Evolutionary conservation across 768 basidiomycete species (phyloP).

Genomic region (Rhodotorula kratochvilovae): DNA sequence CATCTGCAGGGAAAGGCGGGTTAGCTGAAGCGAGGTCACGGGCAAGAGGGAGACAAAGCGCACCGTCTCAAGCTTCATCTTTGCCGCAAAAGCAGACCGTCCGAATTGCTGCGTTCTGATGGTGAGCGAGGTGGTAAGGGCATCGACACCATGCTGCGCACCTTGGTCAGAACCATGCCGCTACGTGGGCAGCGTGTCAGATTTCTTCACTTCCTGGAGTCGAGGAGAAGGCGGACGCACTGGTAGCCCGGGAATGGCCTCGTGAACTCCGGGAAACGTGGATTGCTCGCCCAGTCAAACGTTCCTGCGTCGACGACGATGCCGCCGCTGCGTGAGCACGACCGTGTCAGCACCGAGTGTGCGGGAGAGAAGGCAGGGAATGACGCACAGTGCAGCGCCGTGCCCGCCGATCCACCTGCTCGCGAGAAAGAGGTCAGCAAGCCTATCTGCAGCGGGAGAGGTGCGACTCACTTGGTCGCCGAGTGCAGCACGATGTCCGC

Average conservation of each 20-base stretch:
- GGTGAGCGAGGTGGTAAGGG: background rate
- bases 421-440: background rate
- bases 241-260: conserved; percentile 67
- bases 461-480: conserved; percentile 58
- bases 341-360: too few species aligned
- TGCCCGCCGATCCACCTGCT: conserved; percentile 51
- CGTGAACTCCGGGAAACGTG: conserved; percentile 70
- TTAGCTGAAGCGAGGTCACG: too few species aligned
- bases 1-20: background rate
- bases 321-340: conserved; percentile 44
- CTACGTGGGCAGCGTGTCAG: background rate
- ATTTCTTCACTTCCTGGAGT: too few species aligned
- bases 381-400: conserved; percentile 59
- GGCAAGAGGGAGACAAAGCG: background rate
- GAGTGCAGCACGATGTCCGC: conserved; percentile 76
- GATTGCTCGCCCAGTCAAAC: conserved; percentile 58
- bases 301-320: conserved; percentile 1
- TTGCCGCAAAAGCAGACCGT: conserved; percentile 57
- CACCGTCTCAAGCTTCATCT: conserved; percentile 56
- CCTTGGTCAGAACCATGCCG: background rate
- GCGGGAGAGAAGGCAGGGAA: too few species aligned
- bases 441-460: too few species aligned
- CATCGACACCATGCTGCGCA: too few species aligned
- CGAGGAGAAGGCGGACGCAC: background rate
- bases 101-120: conserved; percentile 54